Evolutionary conservation across 2,329 filamentous ascomycete genomes (phyloP).

Genomic region (Alternaria burnsii): DNA sequence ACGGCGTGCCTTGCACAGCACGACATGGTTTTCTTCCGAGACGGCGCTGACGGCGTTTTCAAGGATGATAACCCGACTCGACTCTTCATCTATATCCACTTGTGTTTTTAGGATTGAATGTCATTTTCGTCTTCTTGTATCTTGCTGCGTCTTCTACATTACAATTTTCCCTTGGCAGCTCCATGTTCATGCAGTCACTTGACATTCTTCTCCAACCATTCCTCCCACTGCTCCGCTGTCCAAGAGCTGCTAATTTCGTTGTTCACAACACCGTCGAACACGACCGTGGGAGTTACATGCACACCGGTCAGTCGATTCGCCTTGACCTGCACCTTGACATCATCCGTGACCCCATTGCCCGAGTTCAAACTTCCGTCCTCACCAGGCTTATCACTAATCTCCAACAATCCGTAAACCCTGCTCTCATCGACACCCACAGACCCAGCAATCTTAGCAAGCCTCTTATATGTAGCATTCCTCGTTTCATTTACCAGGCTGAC

Average conservation of each 20-base stretch:
- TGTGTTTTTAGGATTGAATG: conserved; percentile 4
- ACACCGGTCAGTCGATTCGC: conserved; percentile 79
- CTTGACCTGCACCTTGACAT: conserved; percentile 85
- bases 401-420: conserved; percentile 73
- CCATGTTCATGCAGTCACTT: conserved; percentile 53
- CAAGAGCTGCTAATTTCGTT: conserved; percentile 81
- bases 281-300: conserved; percentile 89
- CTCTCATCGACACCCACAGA: conserved; percentile 74
- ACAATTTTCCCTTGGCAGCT: neutral
- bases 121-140: neutral
- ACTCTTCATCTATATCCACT: conserved; percentile 5
- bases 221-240: conserved; percentile 81
- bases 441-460: conserved; percentile 77
- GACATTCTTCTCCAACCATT: conserved; percentile 77
- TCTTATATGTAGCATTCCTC: conserved; percentile 82
- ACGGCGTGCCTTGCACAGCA: conserved; percentile 6
- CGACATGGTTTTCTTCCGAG: conserved; percentile 2
- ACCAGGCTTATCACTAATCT: conserved; percentile 71
- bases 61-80: conserved; percentile 8
- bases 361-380: conserved; percentile 75
- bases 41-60: conserved; percentile 5
- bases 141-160: neutral
- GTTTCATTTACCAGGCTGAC: conserved; percentile 82
- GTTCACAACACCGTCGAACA: conserved; percentile 86
- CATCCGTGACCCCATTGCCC: conserved; percentile 84